Evolutionary conservation across 352 stramenopile species (phyloP).

Genomic region (Globisporangium acanthophoron): DNA sequence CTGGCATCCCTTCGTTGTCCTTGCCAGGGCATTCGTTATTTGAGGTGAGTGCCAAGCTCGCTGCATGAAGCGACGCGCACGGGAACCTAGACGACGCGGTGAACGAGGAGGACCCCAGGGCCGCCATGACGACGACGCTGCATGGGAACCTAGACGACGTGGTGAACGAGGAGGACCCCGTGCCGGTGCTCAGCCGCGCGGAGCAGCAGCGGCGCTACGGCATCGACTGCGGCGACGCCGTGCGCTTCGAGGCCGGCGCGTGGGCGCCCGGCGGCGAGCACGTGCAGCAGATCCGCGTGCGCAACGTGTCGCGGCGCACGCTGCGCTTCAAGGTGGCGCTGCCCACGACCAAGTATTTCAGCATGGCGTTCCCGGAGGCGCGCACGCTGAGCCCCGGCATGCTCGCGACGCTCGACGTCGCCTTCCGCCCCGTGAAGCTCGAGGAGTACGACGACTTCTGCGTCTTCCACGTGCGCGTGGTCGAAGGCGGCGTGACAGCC

Average conservation of each 20-base stretch:
- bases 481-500: slow-evolving; percentile 63
- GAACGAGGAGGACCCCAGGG: too few species aligned
- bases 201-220: slow-evolving; percentile 74
- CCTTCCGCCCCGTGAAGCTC: slow-evolving; percentile 85
- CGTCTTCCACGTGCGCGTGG: slow-evolving; percentile 84
- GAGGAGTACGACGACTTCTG: slow-evolving; percentile 92
- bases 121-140: too few species aligned
- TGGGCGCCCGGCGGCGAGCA: slow-evolving; percentile 91
- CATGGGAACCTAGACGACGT: not conserved
- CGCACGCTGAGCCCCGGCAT: slow-evolving; percentile 88
- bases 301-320: slow-evolving; percentile 85
- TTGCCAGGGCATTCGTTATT: too few species aligned
- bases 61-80: too few species aligned
- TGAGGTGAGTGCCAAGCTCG: too few species aligned
- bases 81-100: too few species aligned
- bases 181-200: slow-evolving; percentile 56
- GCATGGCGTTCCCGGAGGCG: slow-evolving; percentile 89
- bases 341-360: slow-evolving; percentile 91
- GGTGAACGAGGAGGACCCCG: not conserved
- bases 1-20: too few species aligned
- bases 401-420: slow-evolving; percentile 78
- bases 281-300: slow-evolving; percentile 83
- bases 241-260: slow-evolving; percentile 83
- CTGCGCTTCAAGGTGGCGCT: slow-evolving; percentile 93
- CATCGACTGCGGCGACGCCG: slow-evolving; percentile 80